Percentiles rank a stretch among this genome's conserved stretches.
Conservation (phyloP, 192 early-diverging fungal species). For the Podila epicladia region DNA sequence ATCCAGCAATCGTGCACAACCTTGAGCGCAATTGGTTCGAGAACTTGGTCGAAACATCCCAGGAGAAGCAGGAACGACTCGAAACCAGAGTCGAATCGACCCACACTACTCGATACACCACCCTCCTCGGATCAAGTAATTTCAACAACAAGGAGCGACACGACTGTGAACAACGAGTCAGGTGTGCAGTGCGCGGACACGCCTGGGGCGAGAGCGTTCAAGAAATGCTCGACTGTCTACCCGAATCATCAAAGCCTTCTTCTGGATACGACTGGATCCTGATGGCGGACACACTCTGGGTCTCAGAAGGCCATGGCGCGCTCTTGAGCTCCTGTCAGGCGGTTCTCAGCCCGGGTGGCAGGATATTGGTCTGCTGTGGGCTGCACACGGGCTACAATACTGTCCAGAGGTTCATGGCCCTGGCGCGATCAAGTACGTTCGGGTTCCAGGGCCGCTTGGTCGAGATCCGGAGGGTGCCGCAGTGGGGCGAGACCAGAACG, state of each 20-base stretch:
- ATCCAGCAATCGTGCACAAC: constrained; percentile 34
- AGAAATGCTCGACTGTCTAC: constrained; percentile 29
- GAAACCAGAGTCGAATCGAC: not conserved
- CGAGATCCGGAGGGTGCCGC: constrained; percentile 29
- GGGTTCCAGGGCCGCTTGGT: constrained; percentile 17
- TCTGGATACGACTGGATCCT: constrained; percentile 35
- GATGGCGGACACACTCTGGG: constrained; percentile 43
- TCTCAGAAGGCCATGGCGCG: constrained; percentile 29
- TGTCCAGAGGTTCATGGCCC: constrained; percentile 31
- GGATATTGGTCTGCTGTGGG: constrained; percentile 42
- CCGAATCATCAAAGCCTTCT: not conserved
- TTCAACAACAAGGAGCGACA: not conserved
- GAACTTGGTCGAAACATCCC: constrained; percentile 23
- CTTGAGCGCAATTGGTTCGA: constrained; percentile 48
- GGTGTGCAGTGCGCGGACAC: constrained; percentile 44
- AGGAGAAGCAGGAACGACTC: constrained; percentile 11
- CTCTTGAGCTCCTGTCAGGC: constrained; percentile 24
- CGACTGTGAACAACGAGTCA: constrained; percentile 17
- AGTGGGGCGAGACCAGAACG: constrained; percentile 28
- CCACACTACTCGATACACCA: not conserved
- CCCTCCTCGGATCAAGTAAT: constrained; percentile 1
- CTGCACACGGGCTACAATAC: constrained; percentile 30
- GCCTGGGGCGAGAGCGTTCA: constrained; percentile 39
- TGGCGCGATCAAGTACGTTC: constrained; percentile 11
- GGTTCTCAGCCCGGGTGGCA: constrained; percentile 15